Percentiles rank a stretch among this genome's conserved stretches.
Conservation (phyloP, 352 stramenopile species). For the Globisporangium iwayamae region DNA sequence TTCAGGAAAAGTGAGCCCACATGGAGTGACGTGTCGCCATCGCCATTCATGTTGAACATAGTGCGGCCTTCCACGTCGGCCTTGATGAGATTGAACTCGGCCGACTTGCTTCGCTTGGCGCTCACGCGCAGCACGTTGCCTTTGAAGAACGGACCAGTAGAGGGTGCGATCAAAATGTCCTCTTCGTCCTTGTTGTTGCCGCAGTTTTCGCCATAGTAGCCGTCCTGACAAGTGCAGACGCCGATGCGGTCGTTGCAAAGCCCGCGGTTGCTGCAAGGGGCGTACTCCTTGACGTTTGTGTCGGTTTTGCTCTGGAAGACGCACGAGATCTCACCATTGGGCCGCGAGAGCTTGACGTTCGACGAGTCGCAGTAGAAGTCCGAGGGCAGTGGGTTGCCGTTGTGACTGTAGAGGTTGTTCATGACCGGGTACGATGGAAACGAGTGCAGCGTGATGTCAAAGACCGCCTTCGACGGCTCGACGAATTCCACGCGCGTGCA, state of each 20-base stretch:
- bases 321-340: constrained; percentile 25
- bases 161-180: constrained; percentile 49
- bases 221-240: constrained; percentile 55
- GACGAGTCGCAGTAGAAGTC: constrained; percentile 61
- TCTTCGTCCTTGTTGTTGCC: constrained; percentile 61
- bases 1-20: constrained; percentile 36
- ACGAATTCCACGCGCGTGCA: constrained; percentile 37
- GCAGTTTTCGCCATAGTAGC: constrained; percentile 69
- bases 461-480: constrained; percentile 27
- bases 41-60: constrained; percentile 63
- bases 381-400: constrained; percentile 44
- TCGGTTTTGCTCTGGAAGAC: constrained; percentile 43
- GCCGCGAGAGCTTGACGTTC: constrained; percentile 23
- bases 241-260: constrained; percentile 45
- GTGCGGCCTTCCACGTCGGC: constrained; percentile 41
- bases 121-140: constrained; percentile 62
- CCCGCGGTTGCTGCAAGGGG: constrained; percentile 58
- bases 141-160: constrained; percentile 57
- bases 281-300: constrained; percentile 43
- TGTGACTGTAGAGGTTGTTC: constrained; percentile 74
- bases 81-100: constrained; percentile 71
- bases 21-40: constrained; percentile 40
- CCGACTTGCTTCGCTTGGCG: constrained; percentile 35
- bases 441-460: constrained; percentile 55
- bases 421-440: constrained; percentile 74